Evolutionary conservation across 108 stramenopile species (phyloP), one percentile per base, ranked within the genome.

Genomic region (Cylindrotheca closterium): DNA sequence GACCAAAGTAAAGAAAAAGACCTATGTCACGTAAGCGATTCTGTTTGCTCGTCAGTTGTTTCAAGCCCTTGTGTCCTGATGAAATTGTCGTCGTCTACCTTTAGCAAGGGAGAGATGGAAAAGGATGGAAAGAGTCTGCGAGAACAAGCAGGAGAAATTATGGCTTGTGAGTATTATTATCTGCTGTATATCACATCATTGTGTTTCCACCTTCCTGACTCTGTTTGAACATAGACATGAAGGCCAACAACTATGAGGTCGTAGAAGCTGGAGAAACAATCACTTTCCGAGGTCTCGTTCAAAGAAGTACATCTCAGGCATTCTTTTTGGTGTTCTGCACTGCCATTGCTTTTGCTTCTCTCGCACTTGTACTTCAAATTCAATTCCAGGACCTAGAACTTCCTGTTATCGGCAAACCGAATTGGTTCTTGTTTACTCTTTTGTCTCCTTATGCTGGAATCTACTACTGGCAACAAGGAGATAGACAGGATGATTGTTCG

Each of bases 241-340:
- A 92, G 67, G 91, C 96, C 24, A 95, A 96, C 71, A 97, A 96
- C 70, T 97, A 95, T 66, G 93, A 96, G 56, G 93, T 97, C 3
- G 84, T 85, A 42, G 81, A 88, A 27, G 93, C 93, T 30, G 94
- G 94, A 52, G 94, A 96, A 69, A 85, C 87, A 12, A 97, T 97
- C 50, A 94, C 84, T 17, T 97, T 97, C 56, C 79, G 86, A 48
- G 96, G 96, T 30, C 63, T 93, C 34, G 82, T 97, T n/a, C 79
- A 84, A 48, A 76, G 88, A 42, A 79, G 79, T 65, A 74, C 73
- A 28, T 84, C 84, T 8, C 96, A 97, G 69, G 96, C 95, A 22
- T 85, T 87, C 73, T 96, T 97, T 70, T 76, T 97, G 51, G 86
- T 86, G 10, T 97, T 97, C 81, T 92, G 91, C 67, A 94, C 95